These are phyloP conservation scores for Leptographium lundbergii DNA, from an alignment of 2,329 filamentous ascomycete species.

Conservation along the genomic window DNA sequence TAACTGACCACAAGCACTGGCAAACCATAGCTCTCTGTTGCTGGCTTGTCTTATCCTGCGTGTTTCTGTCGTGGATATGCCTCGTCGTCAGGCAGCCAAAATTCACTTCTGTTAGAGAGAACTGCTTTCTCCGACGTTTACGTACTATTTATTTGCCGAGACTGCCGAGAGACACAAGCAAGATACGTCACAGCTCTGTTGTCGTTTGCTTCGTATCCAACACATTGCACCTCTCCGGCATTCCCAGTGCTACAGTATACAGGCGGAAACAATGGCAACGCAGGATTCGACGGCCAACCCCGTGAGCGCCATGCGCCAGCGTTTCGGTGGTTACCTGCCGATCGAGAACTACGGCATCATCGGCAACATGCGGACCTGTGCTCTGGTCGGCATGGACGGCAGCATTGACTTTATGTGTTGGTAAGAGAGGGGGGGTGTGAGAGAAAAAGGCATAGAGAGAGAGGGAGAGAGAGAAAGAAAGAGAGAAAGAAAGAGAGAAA, in stretches of 20 bases:
- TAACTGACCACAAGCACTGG: background rate
- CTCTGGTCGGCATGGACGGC: slow-evolving; percentile 60
- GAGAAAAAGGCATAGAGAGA: background rate
- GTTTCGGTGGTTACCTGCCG: slow-evolving; percentile 36
- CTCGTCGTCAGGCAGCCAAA: background rate
- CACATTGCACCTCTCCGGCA: background rate
- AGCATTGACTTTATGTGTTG: slow-evolving; percentile 71
- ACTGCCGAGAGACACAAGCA: background rate
- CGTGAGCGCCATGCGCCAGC: slow-evolving; percentile 18
- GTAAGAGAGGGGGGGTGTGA: slow-evolving; percentile 21
- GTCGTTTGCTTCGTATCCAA: background rate
- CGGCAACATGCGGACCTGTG: slow-evolving; percentile 69
- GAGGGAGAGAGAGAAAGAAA: background rate
- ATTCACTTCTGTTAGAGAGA: background rate
- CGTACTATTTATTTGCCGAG: background rate
- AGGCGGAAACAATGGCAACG: background rate
- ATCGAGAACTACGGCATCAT: slow-evolving; percentile 73
- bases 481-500: background rate
- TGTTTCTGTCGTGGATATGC: background rate
- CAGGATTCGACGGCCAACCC: background rate
- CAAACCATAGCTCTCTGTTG: background rate
- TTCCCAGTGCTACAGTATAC: background rate
- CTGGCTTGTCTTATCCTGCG: background rate
- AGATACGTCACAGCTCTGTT: background rate
- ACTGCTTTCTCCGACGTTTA: background rate